A percentile compares a stretch with the other conserved stretches of the same genome.
Conservation (phyloP, 2,329 filamentous ascomycete species). For the Plectosphaerella plurivora region DNA sequence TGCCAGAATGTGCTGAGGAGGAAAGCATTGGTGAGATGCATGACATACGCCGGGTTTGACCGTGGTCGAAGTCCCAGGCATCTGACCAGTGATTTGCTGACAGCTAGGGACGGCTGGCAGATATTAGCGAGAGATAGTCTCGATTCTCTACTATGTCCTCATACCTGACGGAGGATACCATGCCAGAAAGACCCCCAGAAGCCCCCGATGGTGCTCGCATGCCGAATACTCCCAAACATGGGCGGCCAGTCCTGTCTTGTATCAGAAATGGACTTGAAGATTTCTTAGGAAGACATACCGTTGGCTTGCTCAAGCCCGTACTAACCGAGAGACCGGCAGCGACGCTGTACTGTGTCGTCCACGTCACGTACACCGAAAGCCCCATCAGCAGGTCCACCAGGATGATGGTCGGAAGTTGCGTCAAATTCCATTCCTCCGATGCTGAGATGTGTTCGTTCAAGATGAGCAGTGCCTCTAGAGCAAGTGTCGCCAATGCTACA, state of each 20-base stretch:
- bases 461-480: neutral
- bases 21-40: neutral
- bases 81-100: neutral
- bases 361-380: neutral
- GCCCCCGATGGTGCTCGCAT: neutral
- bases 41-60: neutral
- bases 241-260: neutral
- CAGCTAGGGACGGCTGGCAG: neutral
- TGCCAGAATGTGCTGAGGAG: neutral
- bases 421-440: neutral
- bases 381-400: neutral
- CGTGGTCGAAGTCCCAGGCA: neutral
- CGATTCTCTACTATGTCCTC: neutral
- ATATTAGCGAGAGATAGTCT: neutral
- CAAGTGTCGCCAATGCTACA: neutral
- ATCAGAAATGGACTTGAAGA: too few species aligned
- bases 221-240: neutral
- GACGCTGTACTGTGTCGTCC: neutral
- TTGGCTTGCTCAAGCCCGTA: neutral
- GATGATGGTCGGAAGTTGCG: neutral
- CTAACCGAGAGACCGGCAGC: neutral
- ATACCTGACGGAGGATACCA: neutral
- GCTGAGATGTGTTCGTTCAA: neutral
- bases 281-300: neutral
- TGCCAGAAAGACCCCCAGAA: slow-evolving; percentile 1